Conservation (phyloP, 495 filamentous ascomycete species). For the Podospora conica region DNA sequence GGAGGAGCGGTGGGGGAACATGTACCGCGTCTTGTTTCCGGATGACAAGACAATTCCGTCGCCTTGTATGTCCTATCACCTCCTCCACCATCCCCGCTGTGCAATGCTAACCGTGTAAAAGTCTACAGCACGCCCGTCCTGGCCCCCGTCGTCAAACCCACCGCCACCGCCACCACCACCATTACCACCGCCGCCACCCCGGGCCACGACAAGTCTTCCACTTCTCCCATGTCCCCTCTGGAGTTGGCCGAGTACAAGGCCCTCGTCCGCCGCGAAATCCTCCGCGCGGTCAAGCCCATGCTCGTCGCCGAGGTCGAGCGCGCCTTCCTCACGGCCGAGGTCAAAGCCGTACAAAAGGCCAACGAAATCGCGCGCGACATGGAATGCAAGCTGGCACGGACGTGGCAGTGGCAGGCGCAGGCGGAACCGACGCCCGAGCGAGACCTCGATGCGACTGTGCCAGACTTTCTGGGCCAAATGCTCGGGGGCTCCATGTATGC, state of each 20-base stretch:
- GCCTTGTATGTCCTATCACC: conserved; percentile 19
- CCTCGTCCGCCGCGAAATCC: conserved; percentile 19
- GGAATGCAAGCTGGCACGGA: conserved; percentile 15
- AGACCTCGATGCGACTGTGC: background rate
- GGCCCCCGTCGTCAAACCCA: background rate
- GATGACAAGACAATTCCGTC: conserved; percentile 16
- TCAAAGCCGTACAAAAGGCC: conserved; percentile 15
- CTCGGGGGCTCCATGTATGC: background rate
- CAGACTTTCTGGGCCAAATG: background rate
- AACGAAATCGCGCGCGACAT: conserved; percentile 17
- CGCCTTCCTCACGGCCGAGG: conserved; percentile 14
- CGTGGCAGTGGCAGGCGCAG: conserved; percentile 16
- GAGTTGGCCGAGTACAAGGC: conserved; percentile 17
- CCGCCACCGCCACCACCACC: background rate
- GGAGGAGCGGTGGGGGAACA: conserved; percentile 27
- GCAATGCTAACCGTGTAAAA: background rate
- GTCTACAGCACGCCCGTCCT: conserved; percentile 15
- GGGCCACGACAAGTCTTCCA: background rate
- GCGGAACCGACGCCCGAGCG: background rate
- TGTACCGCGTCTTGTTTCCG: conserved; percentile 28
- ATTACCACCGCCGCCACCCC: background rate
- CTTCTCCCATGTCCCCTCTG: background rate
- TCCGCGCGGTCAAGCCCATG: conserved; percentile 10
- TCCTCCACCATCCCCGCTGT: background rate
- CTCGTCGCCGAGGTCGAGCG: conserved; percentile 23